Evolutionary conservation across 2,329 filamentous ascomycete genomes (phyloP).

Genomic region (Hypoxylon sp.): DNA sequence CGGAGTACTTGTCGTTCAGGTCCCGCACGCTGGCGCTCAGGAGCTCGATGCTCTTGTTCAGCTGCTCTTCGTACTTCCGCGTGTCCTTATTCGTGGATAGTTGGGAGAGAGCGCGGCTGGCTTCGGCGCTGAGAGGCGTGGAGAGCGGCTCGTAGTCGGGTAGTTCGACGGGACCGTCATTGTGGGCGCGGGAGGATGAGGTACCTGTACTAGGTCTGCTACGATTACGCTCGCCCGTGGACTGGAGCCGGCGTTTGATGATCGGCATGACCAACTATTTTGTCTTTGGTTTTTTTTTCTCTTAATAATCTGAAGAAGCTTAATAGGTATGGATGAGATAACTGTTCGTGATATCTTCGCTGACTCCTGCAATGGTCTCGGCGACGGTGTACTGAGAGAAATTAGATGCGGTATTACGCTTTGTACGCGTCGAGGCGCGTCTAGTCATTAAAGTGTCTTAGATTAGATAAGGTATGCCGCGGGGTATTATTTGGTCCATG

Average conservation of each 20-base stretch:
- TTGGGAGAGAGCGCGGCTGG: slow-evolving; percentile 60
- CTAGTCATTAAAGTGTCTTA: slow-evolving; percentile 13
- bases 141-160: slow-evolving; percentile 67
- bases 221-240: slow-evolving; percentile 37
- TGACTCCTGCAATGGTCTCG: background rate
- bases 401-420: background rate
- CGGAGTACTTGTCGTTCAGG: slow-evolving; percentile 63
- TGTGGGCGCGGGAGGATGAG: slow-evolving; percentile 27
- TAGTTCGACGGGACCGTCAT: slow-evolving; percentile 53
- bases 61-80: slow-evolving; percentile 62
- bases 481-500: background rate
- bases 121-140: slow-evolving; percentile 61
- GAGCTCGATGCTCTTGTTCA: slow-evolving; percentile 61
- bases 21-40: slow-evolving; percentile 63
- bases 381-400: background rate
- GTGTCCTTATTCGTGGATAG: slow-evolving; percentile 61
- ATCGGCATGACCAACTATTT: slow-evolving; percentile 27
- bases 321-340: background rate
- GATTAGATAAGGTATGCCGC: slow-evolving; percentile 25
- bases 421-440: slow-evolving; percentile 41
- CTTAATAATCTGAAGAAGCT: background rate
- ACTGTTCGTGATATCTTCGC: background rate
- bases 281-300: background rate
- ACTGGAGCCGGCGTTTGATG: slow-evolving; percentile 44
- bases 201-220: slow-evolving; percentile 23